Evolutionary conservation across 805 yeast genomes (phyloP).

Genomic region (Deakozyma indianensis): DNA sequence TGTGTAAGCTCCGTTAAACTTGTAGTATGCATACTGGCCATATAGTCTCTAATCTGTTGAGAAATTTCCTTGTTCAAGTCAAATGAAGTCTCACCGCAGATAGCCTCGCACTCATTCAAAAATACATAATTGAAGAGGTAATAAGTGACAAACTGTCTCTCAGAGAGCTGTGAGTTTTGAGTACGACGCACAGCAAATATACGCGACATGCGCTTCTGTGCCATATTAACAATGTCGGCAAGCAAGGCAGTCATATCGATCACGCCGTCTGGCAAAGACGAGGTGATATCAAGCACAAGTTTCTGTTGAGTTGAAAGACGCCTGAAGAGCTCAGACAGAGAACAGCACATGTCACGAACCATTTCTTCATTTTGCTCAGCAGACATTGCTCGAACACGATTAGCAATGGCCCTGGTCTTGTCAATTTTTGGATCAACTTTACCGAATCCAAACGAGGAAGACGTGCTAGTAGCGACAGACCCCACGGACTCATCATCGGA

Average conservation of each 20-base stretch:
- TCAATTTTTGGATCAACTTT: conserved; percentile 14
- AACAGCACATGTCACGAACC: conserved; percentile 45
- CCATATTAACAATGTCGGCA: conserved; percentile 48
- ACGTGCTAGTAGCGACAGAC: neutral
- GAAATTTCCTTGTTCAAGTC: conserved; percentile 55
- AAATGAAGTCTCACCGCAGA: conserved; percentile 51
- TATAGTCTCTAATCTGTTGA: conserved; percentile 50
- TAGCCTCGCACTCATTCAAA: conserved; percentile 67
- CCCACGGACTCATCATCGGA: conserved; percentile 20
- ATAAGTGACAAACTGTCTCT: conserved; percentile 50
- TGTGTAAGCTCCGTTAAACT: conserved; percentile 32
- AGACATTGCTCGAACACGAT: conserved; percentile 45
- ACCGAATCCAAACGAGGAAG: conserved; percentile 9
- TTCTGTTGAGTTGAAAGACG: conserved; percentile 71
- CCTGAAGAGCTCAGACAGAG: conserved; percentile 57
- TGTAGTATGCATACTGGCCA: conserved; percentile 38
- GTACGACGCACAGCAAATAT: conserved; percentile 66
- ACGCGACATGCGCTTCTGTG: conserved; percentile 67
- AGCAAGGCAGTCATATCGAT: conserved; percentile 56
- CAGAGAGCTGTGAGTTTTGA: conserved; percentile 41
- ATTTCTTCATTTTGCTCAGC: conserved; percentile 64
- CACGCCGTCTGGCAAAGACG: conserved; percentile 30
- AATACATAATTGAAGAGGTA: conserved; percentile 56
- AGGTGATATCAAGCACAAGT: conserved; percentile 54
- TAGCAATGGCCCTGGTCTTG: conserved; percentile 16